phyloP scores from a whole-genome alignment of 345 rosid genomes.

The Linum usitatissimum region DNA sequence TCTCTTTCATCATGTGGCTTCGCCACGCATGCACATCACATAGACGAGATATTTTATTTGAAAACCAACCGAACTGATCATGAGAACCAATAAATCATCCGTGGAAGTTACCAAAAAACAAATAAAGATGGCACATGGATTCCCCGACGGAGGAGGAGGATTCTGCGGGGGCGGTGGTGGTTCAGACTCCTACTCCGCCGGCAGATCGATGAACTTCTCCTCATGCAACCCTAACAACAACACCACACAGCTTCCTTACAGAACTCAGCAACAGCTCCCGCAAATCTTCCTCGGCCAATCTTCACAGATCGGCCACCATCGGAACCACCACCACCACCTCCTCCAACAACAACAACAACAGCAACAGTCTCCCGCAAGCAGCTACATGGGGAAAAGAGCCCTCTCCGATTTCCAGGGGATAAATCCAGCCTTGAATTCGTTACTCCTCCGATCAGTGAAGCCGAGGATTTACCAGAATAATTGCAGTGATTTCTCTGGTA shows the following conservation, averaged over 20 bases:
- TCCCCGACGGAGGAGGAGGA: conserved; percentile 36
- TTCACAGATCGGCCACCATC: conserved; percentile 42
- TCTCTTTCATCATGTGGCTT: no score
- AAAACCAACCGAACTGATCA: no score
- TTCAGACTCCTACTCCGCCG: conserved; percentile 38
- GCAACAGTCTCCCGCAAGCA: conserved; percentile 4
- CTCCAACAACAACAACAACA: background rate
- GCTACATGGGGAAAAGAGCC: conserved; percentile 52
- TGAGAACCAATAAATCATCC: background rate
- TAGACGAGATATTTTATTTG: no score
- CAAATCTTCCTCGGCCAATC: conserved; percentile 49
- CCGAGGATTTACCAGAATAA: conserved; percentile 39
- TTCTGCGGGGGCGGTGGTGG: conserved; percentile 8
- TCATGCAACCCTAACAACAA: conserved; percentile 18
- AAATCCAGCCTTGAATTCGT: conserved; percentile 32
- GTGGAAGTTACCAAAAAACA: background rate
- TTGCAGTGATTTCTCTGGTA: conserved; percentile 36
- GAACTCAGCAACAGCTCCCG: conserved; percentile 32
- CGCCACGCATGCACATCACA: no score
- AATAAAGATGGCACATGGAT: conserved; percentile 63
- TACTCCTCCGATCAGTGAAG: conserved; percentile 68
- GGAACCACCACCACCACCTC: conserved; percentile 7
- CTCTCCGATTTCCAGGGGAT: conserved; percentile 53
- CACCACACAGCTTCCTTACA: conserved; percentile 23
- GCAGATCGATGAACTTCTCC: conserved; percentile 39